phyloP scores from a whole-genome alignment of 1,139 yeast genomes.

The Yamadazyma taylorii region DNA sequence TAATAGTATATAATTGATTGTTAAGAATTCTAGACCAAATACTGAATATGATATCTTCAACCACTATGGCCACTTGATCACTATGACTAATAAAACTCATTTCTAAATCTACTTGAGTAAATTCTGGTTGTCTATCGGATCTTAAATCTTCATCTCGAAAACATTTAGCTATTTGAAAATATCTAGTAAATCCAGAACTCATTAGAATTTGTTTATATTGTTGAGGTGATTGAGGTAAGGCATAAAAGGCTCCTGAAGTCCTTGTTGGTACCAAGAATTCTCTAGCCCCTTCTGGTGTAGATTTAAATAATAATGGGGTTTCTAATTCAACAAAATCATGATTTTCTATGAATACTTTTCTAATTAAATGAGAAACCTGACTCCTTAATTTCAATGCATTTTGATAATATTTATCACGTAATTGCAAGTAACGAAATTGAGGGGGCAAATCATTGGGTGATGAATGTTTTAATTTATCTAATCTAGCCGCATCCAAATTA shows the following conservation, averaged over 20 bases:
- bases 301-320: conserved; percentile 88
- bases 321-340: conserved; percentile 78
- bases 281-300: conserved; percentile 98
- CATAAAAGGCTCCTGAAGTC: conserved; percentile 63
- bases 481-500: conserved; percentile 66
- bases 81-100: conserved; percentile 76
- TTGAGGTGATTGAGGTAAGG: conserved; percentile 96
- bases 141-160: conserved; percentile 95
- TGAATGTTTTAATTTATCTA: conserved; percentile 56
- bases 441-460: conserved; percentile 65
- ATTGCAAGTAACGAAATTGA: conserved; percentile 76
- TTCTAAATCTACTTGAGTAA: conserved; percentile 93
- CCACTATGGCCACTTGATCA: conserved; percentile 64
- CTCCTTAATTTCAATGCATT: conserved; percentile 61
- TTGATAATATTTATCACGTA: conserved; percentile 65
- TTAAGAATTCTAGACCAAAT: conserved; percentile 57
- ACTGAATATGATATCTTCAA: conserved; percentile 55
- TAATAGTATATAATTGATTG: conserved; percentile 36
- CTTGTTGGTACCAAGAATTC: conserved; percentile 95
- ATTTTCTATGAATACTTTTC: conserved; percentile 45
- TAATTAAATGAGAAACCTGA: conserved; percentile 52
- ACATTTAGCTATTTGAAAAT: conserved; percentile 90
- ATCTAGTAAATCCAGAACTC: conserved; percentile 87
- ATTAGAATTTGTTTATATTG: conserved; percentile 92
- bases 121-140: conserved; percentile 95